phyloP scores from a whole-genome alignment of 1,284 basidiomycete genomes.

The Apiotrichum mycotoxinovorans region DNA sequence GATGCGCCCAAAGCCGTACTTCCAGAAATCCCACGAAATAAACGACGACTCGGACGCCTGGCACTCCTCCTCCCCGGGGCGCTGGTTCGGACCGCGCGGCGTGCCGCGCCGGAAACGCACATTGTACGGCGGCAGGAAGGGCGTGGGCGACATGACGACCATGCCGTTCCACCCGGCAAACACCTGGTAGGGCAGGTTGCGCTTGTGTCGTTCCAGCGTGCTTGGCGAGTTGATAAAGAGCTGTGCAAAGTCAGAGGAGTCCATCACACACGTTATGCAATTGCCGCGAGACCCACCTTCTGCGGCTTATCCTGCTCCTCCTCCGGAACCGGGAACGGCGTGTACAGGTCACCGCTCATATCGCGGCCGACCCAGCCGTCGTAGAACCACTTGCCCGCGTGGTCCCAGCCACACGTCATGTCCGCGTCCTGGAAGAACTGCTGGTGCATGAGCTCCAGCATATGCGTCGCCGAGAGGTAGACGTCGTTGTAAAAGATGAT shows the following conservation, averaged over 20 bases:
- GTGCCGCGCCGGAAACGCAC: conserved; percentile 39
- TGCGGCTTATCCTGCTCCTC: conserved; percentile 43
- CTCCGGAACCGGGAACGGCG: conserved; percentile 45
- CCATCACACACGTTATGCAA: not conserved
- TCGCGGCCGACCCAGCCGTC: conserved; percentile 53
- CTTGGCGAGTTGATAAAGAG: conserved; percentile 40
- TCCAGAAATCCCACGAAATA: conserved; percentile 51
- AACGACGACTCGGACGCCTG: conserved; percentile 44
- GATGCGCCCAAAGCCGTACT: conserved; percentile 45
- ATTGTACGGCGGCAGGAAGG: conserved; percentile 44
- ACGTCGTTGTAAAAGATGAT: conserved; percentile 53
- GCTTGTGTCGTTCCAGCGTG: conserved; percentile 37
- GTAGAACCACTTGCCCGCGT: conserved; percentile 50
- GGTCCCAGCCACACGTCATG: conserved; percentile 53
- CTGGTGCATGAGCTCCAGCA: conserved; percentile 51
- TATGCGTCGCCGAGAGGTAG: conserved; percentile 48
- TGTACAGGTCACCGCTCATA: conserved; percentile 47
- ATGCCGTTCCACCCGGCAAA: conserved; percentile 60
- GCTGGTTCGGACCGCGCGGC: conserved; percentile 23
- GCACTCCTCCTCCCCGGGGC: conserved; percentile 32
- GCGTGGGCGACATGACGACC: conserved; percentile 43
- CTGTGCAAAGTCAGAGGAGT: conserved; percentile 14
- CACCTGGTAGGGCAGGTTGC: conserved; percentile 49
- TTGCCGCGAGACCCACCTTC: conserved; percentile 39
- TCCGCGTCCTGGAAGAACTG: conserved; percentile 48